A percentile compares a stretch with the other conserved stretches of the same genome.
phyloP scores from a whole-genome alignment of 108 stramenopile species.

The Nitzschia palea region DNA sequence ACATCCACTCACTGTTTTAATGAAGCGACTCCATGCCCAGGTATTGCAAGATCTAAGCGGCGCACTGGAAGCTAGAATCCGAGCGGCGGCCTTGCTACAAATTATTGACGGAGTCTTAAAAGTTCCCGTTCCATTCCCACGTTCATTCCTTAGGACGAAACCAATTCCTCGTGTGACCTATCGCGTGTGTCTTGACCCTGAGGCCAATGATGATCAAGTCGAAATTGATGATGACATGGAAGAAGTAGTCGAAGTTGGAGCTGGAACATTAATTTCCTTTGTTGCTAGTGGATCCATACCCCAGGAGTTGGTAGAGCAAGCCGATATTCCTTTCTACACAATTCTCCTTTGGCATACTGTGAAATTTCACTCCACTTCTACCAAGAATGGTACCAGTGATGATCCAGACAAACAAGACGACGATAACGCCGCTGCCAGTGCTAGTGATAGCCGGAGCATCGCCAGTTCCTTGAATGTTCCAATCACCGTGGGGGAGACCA shows the following conservation, averaged over 20 bases:
- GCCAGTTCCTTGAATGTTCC: background rate
- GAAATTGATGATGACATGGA: conserved; percentile 7
- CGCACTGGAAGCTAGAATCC: conserved; percentile 34
- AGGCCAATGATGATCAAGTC: conserved; percentile 4
- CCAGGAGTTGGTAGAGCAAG: conserved; percentile 1
- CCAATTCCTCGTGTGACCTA: conserved; percentile 12
- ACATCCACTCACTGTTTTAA: conserved; percentile 26
- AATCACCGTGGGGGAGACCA: background rate
- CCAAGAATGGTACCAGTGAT: background rate
- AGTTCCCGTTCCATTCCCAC: conserved; percentile 44
- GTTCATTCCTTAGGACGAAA: conserved; percentile 15
- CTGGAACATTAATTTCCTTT: conserved; percentile 19
- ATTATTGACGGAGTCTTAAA: conserved; percentile 45
- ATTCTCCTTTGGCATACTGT: conserved; percentile 38
- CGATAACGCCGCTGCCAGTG: background rate
- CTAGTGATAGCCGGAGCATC: background rate
- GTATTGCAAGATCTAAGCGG: conserved; percentile 28
- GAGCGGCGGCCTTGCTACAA: conserved; percentile 46
- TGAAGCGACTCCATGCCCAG: conserved; percentile 26
- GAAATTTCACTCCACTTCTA: background rate
- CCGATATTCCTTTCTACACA: conserved; percentile 26
- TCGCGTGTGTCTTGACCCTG: conserved; percentile 26
- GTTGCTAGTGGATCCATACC: conserved; percentile 37
- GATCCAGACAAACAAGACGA: background rate
- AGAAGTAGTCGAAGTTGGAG: conserved; percentile 24